A percentile compares a stretch with the other conserved stretches of the same genome.
Conservation (phyloP, 2,329 filamentous ascomycete species). For the Ambrosiella cleistominuta region DNA sequence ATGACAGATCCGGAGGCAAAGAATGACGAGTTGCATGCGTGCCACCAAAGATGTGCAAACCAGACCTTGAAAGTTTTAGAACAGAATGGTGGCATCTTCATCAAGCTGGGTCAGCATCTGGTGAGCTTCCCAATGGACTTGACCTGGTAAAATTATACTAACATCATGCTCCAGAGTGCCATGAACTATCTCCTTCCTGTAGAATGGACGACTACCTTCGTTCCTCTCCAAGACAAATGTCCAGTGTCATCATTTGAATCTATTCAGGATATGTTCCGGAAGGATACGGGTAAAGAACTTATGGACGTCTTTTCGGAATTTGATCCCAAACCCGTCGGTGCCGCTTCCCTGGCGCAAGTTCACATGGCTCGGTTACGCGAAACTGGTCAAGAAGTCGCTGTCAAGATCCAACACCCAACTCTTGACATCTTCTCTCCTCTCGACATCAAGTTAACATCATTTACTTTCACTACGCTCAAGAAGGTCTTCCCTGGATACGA, state of each 20-base stretch:
- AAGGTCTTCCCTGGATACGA: conserved; percentile 95
- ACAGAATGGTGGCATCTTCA: conserved; percentile 95
- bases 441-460: conserved; percentile 69
- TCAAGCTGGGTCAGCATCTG: conserved; percentile 91
- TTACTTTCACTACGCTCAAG: conserved; percentile 80
- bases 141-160: background rate
- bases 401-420: conserved; percentile 88
- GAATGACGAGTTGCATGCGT: conserved; percentile 54
- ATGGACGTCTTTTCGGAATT: conserved; percentile 79
- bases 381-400: conserved; percentile 71
- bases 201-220: conserved; percentile 92
- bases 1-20: conserved; percentile 45
- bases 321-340: conserved; percentile 62
- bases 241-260: conserved; percentile 80
- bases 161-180: conserved; percentile 41
- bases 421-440: conserved; percentile 80
- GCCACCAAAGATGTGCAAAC: conserved; percentile 82
- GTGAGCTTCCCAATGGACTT: conserved; percentile 23
- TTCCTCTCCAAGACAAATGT: conserved; percentile 89
- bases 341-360: conserved; percentile 86
- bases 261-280: conserved; percentile 68
- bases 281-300: conserved; percentile 64
- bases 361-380: conserved; percentile 72
- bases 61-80: conserved; percentile 75
- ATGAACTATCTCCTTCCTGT: conserved; percentile 84